A percentile compares a stretch with the other conserved stretches of the same genome.
phyloP scores from a whole-genome alignment of 139 green algal species.

The Chlamydomonas sp. region DNA sequence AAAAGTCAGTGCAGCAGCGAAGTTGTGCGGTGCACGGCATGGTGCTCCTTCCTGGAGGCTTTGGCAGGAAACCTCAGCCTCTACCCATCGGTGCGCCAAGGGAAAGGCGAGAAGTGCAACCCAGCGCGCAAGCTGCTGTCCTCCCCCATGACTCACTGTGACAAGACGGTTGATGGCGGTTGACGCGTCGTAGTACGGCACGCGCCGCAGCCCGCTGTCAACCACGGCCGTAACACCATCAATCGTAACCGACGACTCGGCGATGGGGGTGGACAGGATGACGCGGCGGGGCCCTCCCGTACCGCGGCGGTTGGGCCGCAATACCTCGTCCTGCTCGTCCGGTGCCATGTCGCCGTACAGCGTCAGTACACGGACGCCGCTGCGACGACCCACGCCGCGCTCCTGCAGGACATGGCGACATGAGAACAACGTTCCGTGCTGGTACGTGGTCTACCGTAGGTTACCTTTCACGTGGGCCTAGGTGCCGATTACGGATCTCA shows the following conservation, averaged over 20 bases:
- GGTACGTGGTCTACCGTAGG: too few relatives aligned
- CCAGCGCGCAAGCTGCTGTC: too few relatives aligned
- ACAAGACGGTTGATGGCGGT: conserved; percentile 56
- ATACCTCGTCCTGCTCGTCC: conserved; percentile 61
- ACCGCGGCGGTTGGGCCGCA: conserved; percentile 32
- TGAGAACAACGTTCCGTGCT: too few relatives aligned
- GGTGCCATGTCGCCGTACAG: conserved; percentile 70
- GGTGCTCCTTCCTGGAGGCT: too few relatives aligned
- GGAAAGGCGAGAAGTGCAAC: too few relatives aligned
- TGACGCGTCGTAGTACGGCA: conserved; percentile 50
- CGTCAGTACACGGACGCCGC: conserved; percentile 47
- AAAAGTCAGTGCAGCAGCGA: too few relatives aligned
- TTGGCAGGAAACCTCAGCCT: too few relatives aligned
- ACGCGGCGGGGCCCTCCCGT: conserved; percentile 41
- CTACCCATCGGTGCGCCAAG: too few relatives aligned
- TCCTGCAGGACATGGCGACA: background rate
- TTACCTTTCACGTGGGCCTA: too few relatives aligned
- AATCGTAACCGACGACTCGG: conserved; percentile 73
- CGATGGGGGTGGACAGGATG: conserved; percentile 75
- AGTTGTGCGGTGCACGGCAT: too few relatives aligned
- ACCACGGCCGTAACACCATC: conserved; percentile 75
- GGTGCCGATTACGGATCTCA: too few relatives aligned
- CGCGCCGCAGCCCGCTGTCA: conserved; percentile 63
- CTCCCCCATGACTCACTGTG: conserved; percentile 7
- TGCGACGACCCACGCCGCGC: background rate